Evolutionary conservation across 305 asterid genomes (phyloP).

Genomic region (Fraxinus greggii): DNA sequence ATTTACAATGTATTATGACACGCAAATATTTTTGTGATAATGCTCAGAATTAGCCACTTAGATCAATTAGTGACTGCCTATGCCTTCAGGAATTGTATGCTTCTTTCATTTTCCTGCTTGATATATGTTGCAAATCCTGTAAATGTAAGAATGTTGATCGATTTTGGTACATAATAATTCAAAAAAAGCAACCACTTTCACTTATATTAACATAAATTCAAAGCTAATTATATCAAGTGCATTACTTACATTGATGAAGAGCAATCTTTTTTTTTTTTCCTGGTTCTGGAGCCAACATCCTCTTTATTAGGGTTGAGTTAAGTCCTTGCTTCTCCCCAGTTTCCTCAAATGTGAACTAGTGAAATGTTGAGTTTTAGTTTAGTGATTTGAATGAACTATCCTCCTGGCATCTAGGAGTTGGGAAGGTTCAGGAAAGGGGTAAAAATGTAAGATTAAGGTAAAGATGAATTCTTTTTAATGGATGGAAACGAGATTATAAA

Average conservation of each 20-base stretch:
- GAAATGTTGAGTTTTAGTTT: slow-evolving; percentile 1
- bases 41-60: slow-evolving; percentile 10
- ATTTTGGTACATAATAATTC: not conserved
- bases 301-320: not conserved
- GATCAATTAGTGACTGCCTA: not conserved
- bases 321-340: not conserved
- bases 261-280: not conserved
- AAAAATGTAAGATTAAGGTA: not conserved
- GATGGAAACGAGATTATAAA: not conserved
- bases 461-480: not conserved
- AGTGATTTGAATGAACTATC: not conserved
- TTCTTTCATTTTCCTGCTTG: not conserved
- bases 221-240: not conserved
- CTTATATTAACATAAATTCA: not conserved
- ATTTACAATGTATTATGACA: not conserved
- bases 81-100: not conserved
- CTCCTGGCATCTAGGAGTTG: not conserved
- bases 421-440: not conserved
- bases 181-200: not conserved
- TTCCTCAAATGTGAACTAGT: not conserved
- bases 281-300: not conserved
- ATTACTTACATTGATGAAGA: not conserved
- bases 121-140: not conserved
- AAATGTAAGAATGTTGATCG: not conserved
- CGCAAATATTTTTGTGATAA: not conserved